A percentile compares a stretch with the other conserved stretches of the same genome.
These are phyloP conservation scores for Chlorella sorokiniana DNA, from an alignment of 139 green algal species.

Conservation along the genomic window DNA sequence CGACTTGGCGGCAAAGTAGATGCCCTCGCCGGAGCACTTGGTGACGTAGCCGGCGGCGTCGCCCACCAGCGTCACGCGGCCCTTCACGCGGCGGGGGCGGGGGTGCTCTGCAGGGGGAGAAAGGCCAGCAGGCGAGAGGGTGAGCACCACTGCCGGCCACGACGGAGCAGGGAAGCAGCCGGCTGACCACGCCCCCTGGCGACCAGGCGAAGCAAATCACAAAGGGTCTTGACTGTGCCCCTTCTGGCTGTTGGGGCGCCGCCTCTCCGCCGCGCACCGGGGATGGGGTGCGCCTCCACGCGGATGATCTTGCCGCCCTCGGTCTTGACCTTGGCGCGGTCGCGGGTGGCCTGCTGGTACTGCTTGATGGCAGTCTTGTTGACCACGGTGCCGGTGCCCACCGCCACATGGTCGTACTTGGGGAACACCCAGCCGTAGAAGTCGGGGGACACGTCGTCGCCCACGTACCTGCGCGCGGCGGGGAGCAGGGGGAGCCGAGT, in stretches of 20 bases:
- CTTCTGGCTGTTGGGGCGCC: too few relatives aligned
- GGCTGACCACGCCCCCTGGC: not conserved
- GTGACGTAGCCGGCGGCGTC: slow-evolving; percentile 98
- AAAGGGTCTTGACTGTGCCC: too few relatives aligned
- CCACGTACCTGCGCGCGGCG: slow-evolving; percentile 83
- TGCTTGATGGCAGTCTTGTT: slow-evolving; percentile 99
- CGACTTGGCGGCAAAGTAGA: slow-evolving; percentile 99
- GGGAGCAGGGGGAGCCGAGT: too few relatives aligned
- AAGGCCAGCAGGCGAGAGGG: not conserved
- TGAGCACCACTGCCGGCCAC: too few relatives aligned
- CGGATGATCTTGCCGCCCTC: slow-evolving; percentile 97
- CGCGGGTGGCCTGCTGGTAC: slow-evolving; percentile 94
- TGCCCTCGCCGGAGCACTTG: slow-evolving; percentile 97
- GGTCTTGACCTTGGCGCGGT: slow-evolving; percentile 87
- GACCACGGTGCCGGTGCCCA: slow-evolving; percentile 98
- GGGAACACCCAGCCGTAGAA: slow-evolving; percentile 99
- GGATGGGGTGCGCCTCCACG: slow-evolving; percentile 77
- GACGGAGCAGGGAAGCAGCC: not conserved
- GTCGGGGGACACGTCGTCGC: slow-evolving; percentile 98
- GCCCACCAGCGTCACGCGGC: slow-evolving; percentile 90
- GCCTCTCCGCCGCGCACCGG: slow-evolving; percentile 8
- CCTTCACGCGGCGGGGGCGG: slow-evolving; percentile 56
- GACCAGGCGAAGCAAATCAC: not conserved
- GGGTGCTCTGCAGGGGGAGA: slow-evolving; percentile 27
- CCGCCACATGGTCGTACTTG: slow-evolving; percentile 99